Evolutionary conservation across 2,329 filamentous ascomycete species (phyloP).

Genomic region (Fusarium liriodendri): DNA sequence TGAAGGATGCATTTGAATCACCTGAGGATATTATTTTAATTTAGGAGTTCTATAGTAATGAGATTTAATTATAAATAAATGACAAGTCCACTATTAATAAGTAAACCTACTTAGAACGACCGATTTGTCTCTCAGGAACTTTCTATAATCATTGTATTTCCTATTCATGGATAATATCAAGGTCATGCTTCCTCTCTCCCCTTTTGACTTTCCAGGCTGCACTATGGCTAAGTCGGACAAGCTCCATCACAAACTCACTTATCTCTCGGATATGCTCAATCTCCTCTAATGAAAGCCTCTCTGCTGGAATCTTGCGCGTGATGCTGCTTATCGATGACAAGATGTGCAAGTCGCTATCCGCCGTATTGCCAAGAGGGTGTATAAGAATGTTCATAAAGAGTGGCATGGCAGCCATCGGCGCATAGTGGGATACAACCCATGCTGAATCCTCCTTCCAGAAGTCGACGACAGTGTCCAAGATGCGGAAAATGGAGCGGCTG

Average conservation of each 20-base stretch:
- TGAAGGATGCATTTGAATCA: too few species aligned
- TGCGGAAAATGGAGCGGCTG: slow-evolving; percentile 31
- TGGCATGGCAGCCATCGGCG: slow-evolving; percentile 32
- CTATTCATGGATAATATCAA: slow-evolving; percentile 28
- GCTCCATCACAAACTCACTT: slow-evolving; percentile 35
- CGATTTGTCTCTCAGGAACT: too few species aligned
- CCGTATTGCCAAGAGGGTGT: slow-evolving; percentile 26
- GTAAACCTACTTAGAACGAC: too few species aligned
- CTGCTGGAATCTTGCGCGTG: slow-evolving; percentile 26
- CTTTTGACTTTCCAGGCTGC: slow-evolving; percentile 34
- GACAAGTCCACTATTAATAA: too few species aligned
- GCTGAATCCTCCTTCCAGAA: slow-evolving; percentile 33
- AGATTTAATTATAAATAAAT: too few species aligned
- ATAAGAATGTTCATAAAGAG: slow-evolving; percentile 35
- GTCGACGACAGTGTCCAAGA: slow-evolving; percentile 25
- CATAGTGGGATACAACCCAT: slow-evolving; percentile 32
- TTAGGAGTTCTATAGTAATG: too few species aligned
- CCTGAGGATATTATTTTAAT: too few species aligned
- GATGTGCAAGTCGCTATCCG: slow-evolving; percentile 29
- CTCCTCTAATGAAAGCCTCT: slow-evolving; percentile 29
- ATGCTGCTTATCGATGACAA: slow-evolving; percentile 33
- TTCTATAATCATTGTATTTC: too few species aligned
- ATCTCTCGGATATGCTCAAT: slow-evolving; percentile 36
- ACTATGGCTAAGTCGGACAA: slow-evolving; percentile 32
- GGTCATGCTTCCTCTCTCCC: slow-evolving; percentile 30